Base-by-base conservation (phyloP, 1,284 basidiomycete species). In the Volvariella surrecta region DNA sequence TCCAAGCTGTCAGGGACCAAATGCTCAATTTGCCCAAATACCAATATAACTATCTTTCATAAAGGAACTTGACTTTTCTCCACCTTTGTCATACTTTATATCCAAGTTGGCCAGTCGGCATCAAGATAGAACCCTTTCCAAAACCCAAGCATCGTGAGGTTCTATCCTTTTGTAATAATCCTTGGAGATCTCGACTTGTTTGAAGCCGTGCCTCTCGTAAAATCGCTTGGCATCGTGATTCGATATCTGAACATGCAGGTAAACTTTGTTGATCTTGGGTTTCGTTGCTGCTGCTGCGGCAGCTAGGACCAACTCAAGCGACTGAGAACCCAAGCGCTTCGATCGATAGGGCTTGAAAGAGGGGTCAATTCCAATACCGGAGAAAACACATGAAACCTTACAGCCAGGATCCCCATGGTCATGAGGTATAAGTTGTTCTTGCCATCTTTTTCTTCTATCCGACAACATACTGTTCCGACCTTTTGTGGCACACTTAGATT, bases 371-470 rank as follows among this genome's bases (percentile, higher is more conserved):
- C 40, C 40, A 43, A 38, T 41, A 43, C 40, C 16, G 38, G 31
- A 45, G 48, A 42, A 50, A 49, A 46, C 44, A 45, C 46, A 50
- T 22, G 41, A 45, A 45, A 31, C 66, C 82, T 62, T 61, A 89
- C 86, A 43, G 84, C 87, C 45, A 89, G 74, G 49, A 89, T 64
- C 32, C 84, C 86, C 79, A 89, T 82, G 43, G 87, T 89, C 81
- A 88, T 86, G 52, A 89, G 68, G 63, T 89, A 89, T 51, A 89
- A 60, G 43, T 70, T 69, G 32, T 63, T 65, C 54, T 70, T 63
- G 34, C 65, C 71, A 54, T 78, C 75, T 52, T 74, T 73, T 42
- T 66, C 71, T 60, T 90, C 86, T 47, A 89, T 58, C 42, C 83
- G 75, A 64, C 86, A 88, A 60, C 84, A 89, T 52, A 89, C 75